A percentile compares a stretch with the other conserved stretches of the same genome.
Conservation (phyloP, 257 asterid species). For the Mentha longifolia region DNA sequence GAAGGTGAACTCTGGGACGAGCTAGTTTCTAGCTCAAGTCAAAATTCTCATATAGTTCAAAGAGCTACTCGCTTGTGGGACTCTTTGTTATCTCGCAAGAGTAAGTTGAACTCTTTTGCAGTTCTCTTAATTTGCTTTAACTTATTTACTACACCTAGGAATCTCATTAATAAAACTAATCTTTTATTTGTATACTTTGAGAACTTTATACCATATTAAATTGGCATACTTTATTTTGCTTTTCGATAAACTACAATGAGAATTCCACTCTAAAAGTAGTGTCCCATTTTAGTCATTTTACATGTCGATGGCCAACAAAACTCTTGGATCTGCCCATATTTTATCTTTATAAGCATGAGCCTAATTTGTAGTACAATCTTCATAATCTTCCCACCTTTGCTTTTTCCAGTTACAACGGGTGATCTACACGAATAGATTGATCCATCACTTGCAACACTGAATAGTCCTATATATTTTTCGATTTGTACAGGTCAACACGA, state of each 20-base stretch:
- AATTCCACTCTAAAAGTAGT: constrained; percentile 17
- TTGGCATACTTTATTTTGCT: constrained; percentile 13
- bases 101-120: constrained; percentile 51
- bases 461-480: constrained; percentile 20
- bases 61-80: constrained; percentile 99
- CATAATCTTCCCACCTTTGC: background rate
- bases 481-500: constrained; percentile 81
- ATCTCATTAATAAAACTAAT: constrained; percentile 11
- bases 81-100: constrained; percentile 90
- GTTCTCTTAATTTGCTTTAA: constrained; percentile 28
- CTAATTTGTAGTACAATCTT: constrained; percentile 23
- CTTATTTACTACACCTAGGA: constrained; percentile 2
- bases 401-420: background rate
- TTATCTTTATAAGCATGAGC: background rate
- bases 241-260: constrained; percentile 24
- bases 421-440: constrained; percentile 16
- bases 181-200: constrained; percentile 2
- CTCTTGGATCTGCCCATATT: background rate
- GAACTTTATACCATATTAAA: background rate
- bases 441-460: constrained; percentile 22
- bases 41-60: constrained; percentile 97
- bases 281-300: background rate
- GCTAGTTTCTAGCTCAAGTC: constrained; percentile 98
- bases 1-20: constrained; percentile 99
- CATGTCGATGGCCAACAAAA: background rate